These are phyloP conservation scores for Termitomyces sp. DNA, from an alignment of 768 basidiomycete genomes.

Conservation along the genomic window DNA sequence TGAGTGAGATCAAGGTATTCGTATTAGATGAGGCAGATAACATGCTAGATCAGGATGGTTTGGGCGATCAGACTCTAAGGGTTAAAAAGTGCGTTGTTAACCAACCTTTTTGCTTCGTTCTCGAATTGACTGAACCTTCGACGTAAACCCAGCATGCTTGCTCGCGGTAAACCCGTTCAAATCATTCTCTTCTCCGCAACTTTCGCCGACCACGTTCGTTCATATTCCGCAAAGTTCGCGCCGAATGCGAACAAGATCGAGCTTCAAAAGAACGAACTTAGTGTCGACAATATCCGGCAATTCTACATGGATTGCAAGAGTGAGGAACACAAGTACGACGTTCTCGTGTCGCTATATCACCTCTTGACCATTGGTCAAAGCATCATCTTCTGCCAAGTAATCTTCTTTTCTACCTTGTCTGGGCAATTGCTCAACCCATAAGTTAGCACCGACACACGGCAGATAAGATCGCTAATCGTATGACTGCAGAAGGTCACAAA, in stretches of 20 bases:
- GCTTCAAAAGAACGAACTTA: conserved; percentile 89
- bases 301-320: conserved; percentile 96
- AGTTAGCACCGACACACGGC: conserved; percentile 84
- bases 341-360: conserved; percentile 85
- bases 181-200: conserved; percentile 98
- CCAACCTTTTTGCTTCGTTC: background rate
- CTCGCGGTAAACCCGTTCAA: conserved; percentile 54
- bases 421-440: background rate
- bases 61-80: conserved; percentile 89
- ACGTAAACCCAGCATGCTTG: conserved; percentile 46
- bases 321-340: conserved; percentile 94
- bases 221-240: conserved; percentile 91
- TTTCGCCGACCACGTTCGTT: conserved; percentile 90
- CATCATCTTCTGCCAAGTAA: conserved; percentile 95
- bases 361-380: conserved; percentile 95
- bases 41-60: conserved; percentile 92
- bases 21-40: conserved; percentile 99
- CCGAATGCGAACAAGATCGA: conserved; percentile 96
- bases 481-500: conserved; percentile 92
- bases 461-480: conserved; percentile 86
- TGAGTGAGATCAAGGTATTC: conserved; percentile 81
- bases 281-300: conserved; percentile 91
- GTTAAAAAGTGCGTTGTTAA: conserved; percentile 79
- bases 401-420: conserved; percentile 5
- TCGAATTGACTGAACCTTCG: background rate